Base-by-base conservation (phyloP, 164 flowering plant species). In the Brasenia schreberi region DNA sequence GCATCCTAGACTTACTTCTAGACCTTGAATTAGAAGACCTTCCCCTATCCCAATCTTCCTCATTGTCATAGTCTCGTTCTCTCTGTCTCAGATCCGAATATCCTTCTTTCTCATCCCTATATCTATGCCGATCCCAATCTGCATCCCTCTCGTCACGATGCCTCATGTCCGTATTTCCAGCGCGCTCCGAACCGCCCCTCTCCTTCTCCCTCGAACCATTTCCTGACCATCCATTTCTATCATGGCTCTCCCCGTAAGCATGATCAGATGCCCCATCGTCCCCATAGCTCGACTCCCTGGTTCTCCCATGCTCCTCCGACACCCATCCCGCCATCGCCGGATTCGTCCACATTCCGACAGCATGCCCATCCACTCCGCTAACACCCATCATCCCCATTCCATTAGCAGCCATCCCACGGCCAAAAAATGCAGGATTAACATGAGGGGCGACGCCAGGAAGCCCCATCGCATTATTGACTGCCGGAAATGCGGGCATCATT, bases 341-440 rank as follows among this genome's bases (percentile, higher is more conserved):
- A 64, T 84, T 87, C 72, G 74, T 61, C 92, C 88, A 84, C 87
- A 87, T 86, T 67, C 85, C 86, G 6, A 78, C 69, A 69, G 76
- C 79, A 70, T 77, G 87, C 11, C 81, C 91, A 19, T 81, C 92
- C 84, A 87, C 83, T 43, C 85, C 87, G 63, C 76, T 64, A 63
- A 70, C 66, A 59, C 81, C 86, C 88, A 87, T 83, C 84, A 87
- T 84, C 43, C 81, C 84, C 89, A 87, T 85, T 42, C 87, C 89
- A 73, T 81, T 83, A 19, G 85, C 71, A 64, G 80, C 58, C 80
- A 87, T 76, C 61, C 89, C 92, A 18, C 89, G 80, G n/a, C 85
- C 87, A 71, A 87, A 87, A 71, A 87, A 87, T 52, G 89, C 92
- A 33, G 92, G 92, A 70, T 87, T 87, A 19, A 87, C 87, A 81